Conservation (phyloP, 345 rosid species). For the Moricandia arvensis region DNA sequence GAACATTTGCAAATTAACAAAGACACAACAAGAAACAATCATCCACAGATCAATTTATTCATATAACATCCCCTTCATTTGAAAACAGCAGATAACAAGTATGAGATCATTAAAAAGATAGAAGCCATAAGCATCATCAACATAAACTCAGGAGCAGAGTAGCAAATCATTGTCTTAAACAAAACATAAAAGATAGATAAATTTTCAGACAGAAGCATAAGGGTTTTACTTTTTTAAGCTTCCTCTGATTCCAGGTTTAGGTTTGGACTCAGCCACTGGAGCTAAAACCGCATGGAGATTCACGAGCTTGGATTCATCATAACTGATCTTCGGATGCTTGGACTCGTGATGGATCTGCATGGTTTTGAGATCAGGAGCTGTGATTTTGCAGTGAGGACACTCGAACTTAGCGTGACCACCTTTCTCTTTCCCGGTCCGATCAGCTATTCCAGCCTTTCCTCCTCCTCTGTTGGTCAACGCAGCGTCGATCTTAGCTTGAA, state of each 20-base stretch:
- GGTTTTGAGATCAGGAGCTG: constrained; percentile 73
- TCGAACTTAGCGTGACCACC: constrained; percentile 93
- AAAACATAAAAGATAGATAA: neutral
- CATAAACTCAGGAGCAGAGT: neutral
- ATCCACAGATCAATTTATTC: neutral
- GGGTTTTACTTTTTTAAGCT: constrained; percentile 42
- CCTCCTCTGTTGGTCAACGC: constrained; percentile 94
- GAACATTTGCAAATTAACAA: constrained; percentile 2
- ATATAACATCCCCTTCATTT: constrained; percentile 1
- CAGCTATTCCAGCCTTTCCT: constrained; percentile 79
- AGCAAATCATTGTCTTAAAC: neutral
- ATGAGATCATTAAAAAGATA: constrained; percentile 11
- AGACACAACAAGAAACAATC: neutral
- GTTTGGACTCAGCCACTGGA: constrained; percentile 30
- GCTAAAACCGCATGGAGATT: constrained; percentile 51
- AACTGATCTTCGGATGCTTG: constrained; percentile 76
- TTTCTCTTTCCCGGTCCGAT: constrained; percentile 64
- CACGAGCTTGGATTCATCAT: constrained; percentile 60
- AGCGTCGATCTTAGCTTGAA: constrained; percentile 80
- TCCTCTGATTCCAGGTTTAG: constrained; percentile 55
- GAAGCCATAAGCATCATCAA: constrained; percentile 30
- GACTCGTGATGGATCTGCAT: constrained; percentile 98
- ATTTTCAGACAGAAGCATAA: neutral
- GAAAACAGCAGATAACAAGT: constrained; percentile 14
- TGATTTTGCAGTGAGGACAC: constrained; percentile 82